Conservation (phyloP, 768 basidiomycete species). For the Udeniomyces megalosporus region DNA sequence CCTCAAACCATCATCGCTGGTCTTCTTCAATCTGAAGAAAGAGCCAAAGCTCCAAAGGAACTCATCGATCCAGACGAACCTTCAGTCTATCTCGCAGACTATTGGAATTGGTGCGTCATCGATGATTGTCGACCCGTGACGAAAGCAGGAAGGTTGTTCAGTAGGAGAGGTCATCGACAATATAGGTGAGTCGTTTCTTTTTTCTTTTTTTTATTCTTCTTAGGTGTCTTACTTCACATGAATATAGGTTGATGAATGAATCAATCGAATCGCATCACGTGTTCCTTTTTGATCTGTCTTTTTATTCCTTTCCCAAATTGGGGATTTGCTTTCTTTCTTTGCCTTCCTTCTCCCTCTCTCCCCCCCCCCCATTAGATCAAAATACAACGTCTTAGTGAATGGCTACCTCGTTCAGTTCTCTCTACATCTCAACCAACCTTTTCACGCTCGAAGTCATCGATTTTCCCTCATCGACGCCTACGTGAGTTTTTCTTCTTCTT, state of each 20-base stretch:
- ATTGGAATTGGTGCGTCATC: slow-evolving; percentile 68
- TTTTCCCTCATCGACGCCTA: slow-evolving; percentile 30
- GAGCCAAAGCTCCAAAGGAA: slow-evolving; percentile 16
- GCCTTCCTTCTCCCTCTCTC: neutral
- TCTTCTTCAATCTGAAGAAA: neutral
- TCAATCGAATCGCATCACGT: no score
- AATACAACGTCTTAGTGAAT: slow-evolving; percentile 53
- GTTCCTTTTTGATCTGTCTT: no score
- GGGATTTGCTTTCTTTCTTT: no score
- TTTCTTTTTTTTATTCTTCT: no score
- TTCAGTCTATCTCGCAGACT: slow-evolving; percentile 28
- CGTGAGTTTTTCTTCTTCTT: slow-evolving; percentile 18
- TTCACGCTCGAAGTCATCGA: slow-evolving; percentile 41
- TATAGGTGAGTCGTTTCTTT: slow-evolving; percentile 47
- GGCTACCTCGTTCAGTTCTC: slow-evolving; percentile 59
- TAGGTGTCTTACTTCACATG: no score
- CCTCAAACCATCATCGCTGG: neutral
- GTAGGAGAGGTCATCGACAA: slow-evolving; percentile 52
- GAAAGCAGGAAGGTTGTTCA: slow-evolving; percentile 55
- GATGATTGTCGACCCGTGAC: slow-evolving; percentile 61
- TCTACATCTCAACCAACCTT: slow-evolving; percentile 40
- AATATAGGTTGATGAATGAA: no score
- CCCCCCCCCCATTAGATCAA: slow-evolving; percentile 36
- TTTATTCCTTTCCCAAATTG: no score
- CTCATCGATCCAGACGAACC: slow-evolving; percentile 41